These are phyloP conservation scores for Tulasnella calospora DNA, from an alignment of 768 basidiomycete species.

Conservation along the genomic window DNA sequence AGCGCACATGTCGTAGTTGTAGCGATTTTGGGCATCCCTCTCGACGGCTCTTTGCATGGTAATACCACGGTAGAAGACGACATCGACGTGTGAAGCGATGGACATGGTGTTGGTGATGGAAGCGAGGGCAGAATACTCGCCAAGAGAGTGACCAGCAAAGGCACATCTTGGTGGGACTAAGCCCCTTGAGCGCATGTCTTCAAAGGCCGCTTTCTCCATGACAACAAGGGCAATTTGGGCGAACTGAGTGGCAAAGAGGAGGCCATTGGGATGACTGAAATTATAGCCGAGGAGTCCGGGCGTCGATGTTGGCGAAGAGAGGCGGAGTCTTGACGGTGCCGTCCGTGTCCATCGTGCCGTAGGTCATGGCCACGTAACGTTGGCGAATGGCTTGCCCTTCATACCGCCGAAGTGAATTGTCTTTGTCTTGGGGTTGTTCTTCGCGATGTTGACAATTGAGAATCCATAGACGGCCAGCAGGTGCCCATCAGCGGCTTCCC, in stretches of 20 bases:
- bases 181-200: too few species aligned
- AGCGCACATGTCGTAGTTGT: slow-evolving; percentile 99
- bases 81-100: slow-evolving; percentile 90
- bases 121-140: slow-evolving; percentile 96
- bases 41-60: slow-evolving; percentile 98
- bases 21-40: slow-evolving; percentile 86
- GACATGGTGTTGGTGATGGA: slow-evolving; percentile 96
- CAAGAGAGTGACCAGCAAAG: too few species aligned
- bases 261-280: slow-evolving; percentile 93
- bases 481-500: too few species aligned
- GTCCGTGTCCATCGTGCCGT: slow-evolving; percentile 96
- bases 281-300: slow-evolving; percentile 93
- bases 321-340: slow-evolving; percentile 94
- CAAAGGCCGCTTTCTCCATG: too few species aligned
- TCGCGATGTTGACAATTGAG: slow-evolving; percentile 92
- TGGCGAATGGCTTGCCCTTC: too few species aligned
- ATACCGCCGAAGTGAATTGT: slow-evolving; percentile 98
- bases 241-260: slow-evolving; percentile 97
- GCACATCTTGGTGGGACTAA: too few species aligned
- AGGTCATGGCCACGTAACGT: too few species aligned
- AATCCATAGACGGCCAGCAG: slow-evolving; percentile 93
- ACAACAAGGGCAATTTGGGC: slow-evolving; percentile 98
- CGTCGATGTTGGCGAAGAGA: slow-evolving; percentile 91
- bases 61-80: slow-evolving; percentile 99
- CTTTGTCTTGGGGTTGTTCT: slow-evolving; percentile 96